Evolutionary conservation across 768 basidiomycete genomes (phyloP), one percentile per base, ranked within the genome.

Genomic region (Phylloporus sp.): DNA sequence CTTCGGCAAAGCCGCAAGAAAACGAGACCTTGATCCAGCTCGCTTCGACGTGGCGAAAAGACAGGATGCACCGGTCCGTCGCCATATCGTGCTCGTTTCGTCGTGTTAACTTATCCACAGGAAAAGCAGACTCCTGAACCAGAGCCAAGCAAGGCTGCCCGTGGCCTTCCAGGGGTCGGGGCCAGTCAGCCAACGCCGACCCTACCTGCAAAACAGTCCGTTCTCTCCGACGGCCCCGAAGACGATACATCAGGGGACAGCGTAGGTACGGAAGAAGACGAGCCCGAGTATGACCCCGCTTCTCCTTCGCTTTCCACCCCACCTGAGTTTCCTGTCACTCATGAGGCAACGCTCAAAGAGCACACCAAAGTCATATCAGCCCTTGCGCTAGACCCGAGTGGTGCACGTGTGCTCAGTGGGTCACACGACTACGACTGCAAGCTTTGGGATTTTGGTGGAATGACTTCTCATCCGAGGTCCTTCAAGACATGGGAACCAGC

Each of bases 401-500:
- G 96, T 48, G 93, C 95, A 11, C 82, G 96, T 28, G 70, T 99
- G 24, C 69, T 90, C 15, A 88, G 90, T 9, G 96, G 96, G 14
- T 90, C 90, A 17, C 86, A 98, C 69, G 96, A 99, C 65, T 98
- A 98, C 62, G 96, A 99, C 67, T 84, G 87, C 68, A 98, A 98
- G 70, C 68, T 99, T 44, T 99, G 95, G 94, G 96, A 99, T 68
- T 98, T 98, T 68, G 95, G 95, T 57, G 96, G 96, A 14, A 99
- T 99, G 96, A 87, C 90, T 61, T 72, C 76, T 52, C 72, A 82
- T 53, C 83, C 85, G 67, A 90, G 90, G 67, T 94, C 96, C 14
- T 98, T 99, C 79, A 89, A 94, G 71, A 89, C 81, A 55, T 98
- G 89, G 82, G 96, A 99, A 64, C 89, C 93, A 51, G 84, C 88